Evolutionary conservation across 2,329 filamentous ascomycete species (phyloP), one percentile per base, ranked within the genome.

Genomic region (Hymenotorrendiella dingleyae): DNA sequence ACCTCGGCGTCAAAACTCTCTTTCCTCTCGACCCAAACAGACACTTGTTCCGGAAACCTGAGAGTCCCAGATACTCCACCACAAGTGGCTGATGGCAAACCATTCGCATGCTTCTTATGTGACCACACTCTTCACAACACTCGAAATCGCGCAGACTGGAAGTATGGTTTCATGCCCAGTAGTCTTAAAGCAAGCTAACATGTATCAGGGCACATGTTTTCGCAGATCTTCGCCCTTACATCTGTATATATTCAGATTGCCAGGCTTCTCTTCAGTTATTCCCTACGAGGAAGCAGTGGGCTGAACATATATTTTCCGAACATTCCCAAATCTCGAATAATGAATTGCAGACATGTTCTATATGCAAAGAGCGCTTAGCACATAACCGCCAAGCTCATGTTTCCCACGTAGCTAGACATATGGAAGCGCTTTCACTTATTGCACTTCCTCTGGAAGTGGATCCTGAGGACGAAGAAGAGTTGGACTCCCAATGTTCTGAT

Each of bases 401-500:
- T 6, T 19, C 32, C 4, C 32, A 34, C 12, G 11, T 34, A 2
- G 14, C 32, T 10, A 34, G 17, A 21, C 32, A 34, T 10, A 34
- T 34, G 32, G 32, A 34, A 34, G 14, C 16, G 6, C 17, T 34
- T 21, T 6, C 32, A 6, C 19, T 34, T 10, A 19, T 6, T 9
- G 4, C 19, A 2, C 17, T 34, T 21, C 32, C 32, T 4, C 16
- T 14, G 3, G 32, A 34, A 5, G 11, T 11, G 9, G 32, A 34
- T 7, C 12, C 32, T 21, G 32, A 34, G 12, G n/a, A n/a, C n/a
- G n/a, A n/a, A n/a, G 3, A 19, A 10, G 32, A 21, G 19, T 21
- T 11, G 17, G 17, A 21, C 11, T 97, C 60, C 94, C 96, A 56
- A 17, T 6, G 4, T 11, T 34, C 30, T 6, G 27, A 29, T n/a